Evolutionary conservation across 2,329 filamentous ascomycete species (phyloP), one percentile per base, ranked within the genome.

Genomic region (Bipolaris gigantea): DNA sequence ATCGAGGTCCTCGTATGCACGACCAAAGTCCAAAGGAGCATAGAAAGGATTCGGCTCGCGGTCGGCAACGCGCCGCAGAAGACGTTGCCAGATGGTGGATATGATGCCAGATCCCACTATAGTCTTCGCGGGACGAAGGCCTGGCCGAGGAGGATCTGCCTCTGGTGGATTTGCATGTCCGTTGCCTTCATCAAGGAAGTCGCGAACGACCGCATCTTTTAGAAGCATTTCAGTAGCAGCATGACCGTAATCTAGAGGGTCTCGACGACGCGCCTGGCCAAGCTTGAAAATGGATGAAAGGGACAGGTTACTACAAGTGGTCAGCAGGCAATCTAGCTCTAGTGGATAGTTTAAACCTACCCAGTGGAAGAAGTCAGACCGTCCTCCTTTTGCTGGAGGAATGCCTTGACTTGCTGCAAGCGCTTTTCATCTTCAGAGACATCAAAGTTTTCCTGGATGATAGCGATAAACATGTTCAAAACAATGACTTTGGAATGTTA

Each of bases 381-480:
- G 30, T 96, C 80, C 66, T 97, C 92, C 71, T 93, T 95, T 63
- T 92, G 87, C 69, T 96, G 90, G 40, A 99, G 79, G 66, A 97
- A 99, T 1, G 93, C 90, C 68, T 92, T 93, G 56, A 99, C 92
- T 76, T 99, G 95, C 72, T 97, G 91, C 57, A 97, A 77, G 18
- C 95, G 91, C 76, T 99, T 99, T 73, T 97, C 92, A 71, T 99
- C 95, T 73, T 99, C 94, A 3, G 92, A 96, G 23, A 99, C 92
- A 76, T 99, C 94, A 72, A 99, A 99, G 69, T 96, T 99, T 72
- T 99, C 94, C 74, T 99, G 94, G 62, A 99, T 99, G 77, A 99
- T 94, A 81, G 94, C 94, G 89, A 99, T 97, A 80, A 99, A 99
- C 94, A 99, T 99, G 71, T 97, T 99, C 78, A 99, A 79, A 57